phyloP scores from a whole-genome alignment of 2,329 filamentous ascomycete species.

The Zymoseptoria crescenta region DNA sequence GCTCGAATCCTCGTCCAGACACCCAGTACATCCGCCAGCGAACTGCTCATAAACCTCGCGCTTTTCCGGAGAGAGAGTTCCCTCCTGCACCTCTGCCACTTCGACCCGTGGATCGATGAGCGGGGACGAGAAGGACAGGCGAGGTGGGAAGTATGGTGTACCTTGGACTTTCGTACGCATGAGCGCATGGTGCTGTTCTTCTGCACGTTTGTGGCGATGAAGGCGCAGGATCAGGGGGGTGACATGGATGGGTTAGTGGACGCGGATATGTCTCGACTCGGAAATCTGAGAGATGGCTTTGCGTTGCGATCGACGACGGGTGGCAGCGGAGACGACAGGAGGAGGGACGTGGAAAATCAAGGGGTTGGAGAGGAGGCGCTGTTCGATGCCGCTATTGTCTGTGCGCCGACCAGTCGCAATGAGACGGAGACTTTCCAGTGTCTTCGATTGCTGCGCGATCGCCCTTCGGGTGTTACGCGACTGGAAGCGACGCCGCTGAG shows the following conservation, averaged over 20 bases:
- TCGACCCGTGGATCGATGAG: constrained; percentile 18
- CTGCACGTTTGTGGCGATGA: constrained; percentile 49
- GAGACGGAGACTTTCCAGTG: constrained; percentile 47
- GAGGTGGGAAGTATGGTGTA: constrained; percentile 44
- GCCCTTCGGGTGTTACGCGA: constrained; percentile 44
- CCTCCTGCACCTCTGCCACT: constrained; percentile 31
- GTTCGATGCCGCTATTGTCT: constrained; percentile 45
- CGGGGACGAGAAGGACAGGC: constrained; percentile 22
- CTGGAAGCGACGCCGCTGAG: constrained; percentile 50
- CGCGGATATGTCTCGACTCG: neutral
- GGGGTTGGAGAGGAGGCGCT: constrained; percentile 35
- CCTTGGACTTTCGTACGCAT: constrained; percentile 47
- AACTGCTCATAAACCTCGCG: constrained; percentile 43
- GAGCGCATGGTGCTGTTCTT: constrained; percentile 54
- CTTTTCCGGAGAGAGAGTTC: constrained; percentile 33
- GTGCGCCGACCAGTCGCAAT: constrained; percentile 9
- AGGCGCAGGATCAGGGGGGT: constrained; percentile 44
- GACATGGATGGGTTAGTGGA: neutral
- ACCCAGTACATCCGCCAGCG: constrained; percentile 35
- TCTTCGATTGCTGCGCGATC: constrained; percentile 48
- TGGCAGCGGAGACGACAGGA: neutral
- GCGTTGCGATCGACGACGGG: neutral
- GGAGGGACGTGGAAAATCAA: neutral
- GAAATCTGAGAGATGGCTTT: neutral
- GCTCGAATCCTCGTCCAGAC: constrained; percentile 46